Conservation (phyloP, 805 yeast species). For the Wickerhamomyces bisporus region DNA sequence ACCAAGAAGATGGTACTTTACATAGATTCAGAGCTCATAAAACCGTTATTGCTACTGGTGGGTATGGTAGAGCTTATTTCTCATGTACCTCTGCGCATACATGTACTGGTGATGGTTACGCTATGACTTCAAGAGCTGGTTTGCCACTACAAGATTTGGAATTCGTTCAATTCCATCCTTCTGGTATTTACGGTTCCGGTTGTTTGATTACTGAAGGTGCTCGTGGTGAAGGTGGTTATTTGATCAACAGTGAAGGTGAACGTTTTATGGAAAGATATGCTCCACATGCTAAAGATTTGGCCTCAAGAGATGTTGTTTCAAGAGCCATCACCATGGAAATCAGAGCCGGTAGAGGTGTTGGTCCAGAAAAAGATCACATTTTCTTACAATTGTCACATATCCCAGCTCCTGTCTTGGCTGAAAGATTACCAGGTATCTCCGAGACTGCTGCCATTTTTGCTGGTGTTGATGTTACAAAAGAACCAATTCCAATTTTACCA, state of each 20-base stretch:
- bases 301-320: conserved; percentile 97
- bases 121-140: conserved; percentile 98
- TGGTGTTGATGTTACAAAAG: conserved; percentile 98
- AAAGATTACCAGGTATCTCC: conserved; percentile 98
- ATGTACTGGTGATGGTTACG: conserved; percentile 98
- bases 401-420: conserved; percentile 87
- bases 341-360: conserved; percentile 99
- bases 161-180: conserved; percentile 98
- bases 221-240: conserved; percentile 99
- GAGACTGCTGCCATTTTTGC: conserved; percentile 98
- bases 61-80: conserved; percentile 97
- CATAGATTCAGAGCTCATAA: conserved; percentile 97
- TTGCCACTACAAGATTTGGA: conserved; percentile 96
- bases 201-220: conserved; percentile 99
- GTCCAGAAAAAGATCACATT: conserved; percentile 93
- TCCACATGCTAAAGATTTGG: conserved; percentile 96
- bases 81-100: conserved; percentile 99
- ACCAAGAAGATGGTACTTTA: conserved; percentile 97
- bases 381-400: conserved; percentile 88
- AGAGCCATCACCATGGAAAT: conserved; percentile 98
- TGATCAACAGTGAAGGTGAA: conserved; percentile 96
- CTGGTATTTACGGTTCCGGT: conserved; percentile 99
- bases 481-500: conserved; percentile 97
- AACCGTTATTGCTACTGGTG: conserved; percentile 97
- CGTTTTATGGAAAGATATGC: conserved; percentile 99